Evolutionary conservation across 768 basidiomycete species (phyloP), one percentile per base, ranked within the genome.

Genomic region (Epithele typhae): DNA sequence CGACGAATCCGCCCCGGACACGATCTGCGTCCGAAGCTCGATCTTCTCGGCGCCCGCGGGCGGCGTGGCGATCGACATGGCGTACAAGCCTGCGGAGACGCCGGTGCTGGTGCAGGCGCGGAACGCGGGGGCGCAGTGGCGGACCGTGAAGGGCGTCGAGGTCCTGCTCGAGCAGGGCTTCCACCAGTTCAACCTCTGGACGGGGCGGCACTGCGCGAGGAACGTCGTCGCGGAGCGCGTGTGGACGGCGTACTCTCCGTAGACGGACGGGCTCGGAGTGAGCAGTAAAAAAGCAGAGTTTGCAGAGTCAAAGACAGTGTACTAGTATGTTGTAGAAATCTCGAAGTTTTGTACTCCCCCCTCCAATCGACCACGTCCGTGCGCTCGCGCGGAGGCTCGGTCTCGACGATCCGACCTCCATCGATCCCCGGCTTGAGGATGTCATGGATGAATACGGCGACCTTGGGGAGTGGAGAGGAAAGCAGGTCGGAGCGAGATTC

Each of bases 81-180:
- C 94, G 17, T 98, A 97, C 64, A 84, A 84, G 56, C 96, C 94
- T 0, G 78, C 84, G 3, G 76, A 81, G 55, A 98, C 95, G 12
- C 84, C 93, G 0, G 64, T 99, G 45, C 67, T 97, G 21, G 61
- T 64, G 43, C 65, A 95, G 12, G 93, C 91, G 4, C 72, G 75
- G 55, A 58, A 62, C 32, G 66, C 61, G 19, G 71, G 52, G 17
- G 47, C 63, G 23, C 70, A 75, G 25, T 95, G 93, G 93, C 70
- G 64, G 9, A 66, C 71, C 4, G 85, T 92, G n/a, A 75, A 74
- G 40, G 93, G 94, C 0, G 67, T 95, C 9, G 87, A 92, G 55
- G 84, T 94, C 40, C 67, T 97, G 39, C 71, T 96, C 22, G 87
- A 92, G 69, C 93, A 96, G 61, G 93, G 89, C 1, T 92, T 81